Evolutionary conservation across 352 stramenopile species (phyloP).

Genomic region (Phytophthora cactorum): DNA sequence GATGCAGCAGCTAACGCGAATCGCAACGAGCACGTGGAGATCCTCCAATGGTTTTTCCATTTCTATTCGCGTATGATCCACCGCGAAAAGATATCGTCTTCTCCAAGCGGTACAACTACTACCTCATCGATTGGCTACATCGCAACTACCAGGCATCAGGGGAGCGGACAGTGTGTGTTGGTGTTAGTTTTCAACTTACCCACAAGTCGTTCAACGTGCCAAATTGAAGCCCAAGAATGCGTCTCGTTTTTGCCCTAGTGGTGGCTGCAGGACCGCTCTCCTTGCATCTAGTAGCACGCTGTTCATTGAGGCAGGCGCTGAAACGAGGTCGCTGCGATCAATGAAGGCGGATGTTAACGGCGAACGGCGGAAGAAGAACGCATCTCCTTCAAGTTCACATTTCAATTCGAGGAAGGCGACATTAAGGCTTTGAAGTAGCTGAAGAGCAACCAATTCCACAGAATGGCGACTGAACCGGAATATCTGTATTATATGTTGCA

Average conservation of each 20-base stretch:
- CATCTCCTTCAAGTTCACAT: too few species aligned
- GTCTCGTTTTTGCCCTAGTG: background rate
- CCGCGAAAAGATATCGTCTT: conserved; percentile 48
- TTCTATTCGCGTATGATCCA: conserved; percentile 43
- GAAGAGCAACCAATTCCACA: background rate
- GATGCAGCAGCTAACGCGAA: conserved; percentile 39
- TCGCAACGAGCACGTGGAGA: conserved; percentile 45
- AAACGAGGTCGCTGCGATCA: background rate
- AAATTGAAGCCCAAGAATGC: background rate
- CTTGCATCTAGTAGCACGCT: background rate
- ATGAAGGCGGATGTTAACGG: background rate
- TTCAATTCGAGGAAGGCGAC: background rate
- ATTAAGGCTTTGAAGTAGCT: background rate
- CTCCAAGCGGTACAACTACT: conserved; percentile 49
- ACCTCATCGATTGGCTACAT: conserved; percentile 49
- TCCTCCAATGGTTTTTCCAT: conserved; percentile 45
- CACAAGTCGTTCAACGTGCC: background rate
- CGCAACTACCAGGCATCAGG: conserved; percentile 44
- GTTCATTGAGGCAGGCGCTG: background rate
- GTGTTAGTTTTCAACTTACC: background rate
- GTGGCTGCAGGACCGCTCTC: background rate
- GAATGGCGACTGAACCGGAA: background rate
- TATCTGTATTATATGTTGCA: background rate
- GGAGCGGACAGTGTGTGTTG: conserved; percentile 27
- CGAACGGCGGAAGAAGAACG: background rate